Percentiles rank a stretch among this genome's conserved stretches.
Evolutionary conservation across 805 yeast genomes (phyloP).

Genomic region (Kazachstania bromeliacearum): DNA sequence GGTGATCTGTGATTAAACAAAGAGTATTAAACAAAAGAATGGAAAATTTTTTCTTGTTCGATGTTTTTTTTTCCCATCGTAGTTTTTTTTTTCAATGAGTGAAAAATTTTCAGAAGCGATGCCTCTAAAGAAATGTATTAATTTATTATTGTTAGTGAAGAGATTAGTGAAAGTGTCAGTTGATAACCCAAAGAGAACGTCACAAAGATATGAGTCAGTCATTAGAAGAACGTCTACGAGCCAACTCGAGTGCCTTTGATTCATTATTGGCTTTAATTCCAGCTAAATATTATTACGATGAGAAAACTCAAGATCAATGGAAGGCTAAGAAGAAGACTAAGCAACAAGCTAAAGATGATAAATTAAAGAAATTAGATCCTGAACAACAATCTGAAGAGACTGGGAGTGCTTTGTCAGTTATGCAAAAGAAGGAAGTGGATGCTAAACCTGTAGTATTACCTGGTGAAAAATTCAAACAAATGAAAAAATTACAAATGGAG

Average conservation of each 20-base stretch:
- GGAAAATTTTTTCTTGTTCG: too few relatives aligned
- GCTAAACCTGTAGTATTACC: conserved; percentile 41
- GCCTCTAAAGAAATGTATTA: not conserved
- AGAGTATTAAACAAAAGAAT: too few relatives aligned
- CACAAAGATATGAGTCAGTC: conserved; percentile 42
- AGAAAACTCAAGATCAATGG: conserved; percentile 86
- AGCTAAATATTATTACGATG: conserved; percentile 89
- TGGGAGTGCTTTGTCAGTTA: conserved; percentile 50
- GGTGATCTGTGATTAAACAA: too few relatives aligned
- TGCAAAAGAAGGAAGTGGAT: conserved; percentile 42
- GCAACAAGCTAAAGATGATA: conserved; percentile 50
- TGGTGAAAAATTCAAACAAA: conserved; percentile 25
- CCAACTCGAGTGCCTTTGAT: conserved; percentile 74
- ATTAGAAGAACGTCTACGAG: conserved; percentile 66
- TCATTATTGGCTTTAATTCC: conserved; percentile 87
- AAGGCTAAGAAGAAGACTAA: conserved; percentile 68
- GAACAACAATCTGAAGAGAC: conserved; percentile 38
- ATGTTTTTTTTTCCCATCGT: too few relatives aligned
- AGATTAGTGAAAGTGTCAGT: not conserved
- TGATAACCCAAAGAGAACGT: not conserved
- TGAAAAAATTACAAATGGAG: conserved; percentile 12
- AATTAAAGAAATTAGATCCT: conserved; percentile 71
- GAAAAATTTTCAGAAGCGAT: conserved; percentile 4
- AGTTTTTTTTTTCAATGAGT: too few relatives aligned
- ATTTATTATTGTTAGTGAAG: not conserved